These are phyloP conservation scores for Penicillium concentricum DNA, from an alignment of 2,329 filamentous ascomycete genomes.

Conservation along the genomic window DNA sequence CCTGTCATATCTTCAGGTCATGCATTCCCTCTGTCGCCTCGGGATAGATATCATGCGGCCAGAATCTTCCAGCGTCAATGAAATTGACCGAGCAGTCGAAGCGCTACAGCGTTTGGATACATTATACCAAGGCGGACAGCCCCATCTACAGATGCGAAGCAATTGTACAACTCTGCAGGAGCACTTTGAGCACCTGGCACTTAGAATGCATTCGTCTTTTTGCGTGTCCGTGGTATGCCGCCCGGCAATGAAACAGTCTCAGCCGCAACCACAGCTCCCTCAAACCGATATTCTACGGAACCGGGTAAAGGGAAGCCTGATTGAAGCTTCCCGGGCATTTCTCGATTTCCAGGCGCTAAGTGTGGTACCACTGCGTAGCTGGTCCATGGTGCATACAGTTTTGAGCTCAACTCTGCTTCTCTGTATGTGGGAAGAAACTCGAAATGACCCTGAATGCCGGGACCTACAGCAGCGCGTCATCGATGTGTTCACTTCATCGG, in stretches of 20 bases:
- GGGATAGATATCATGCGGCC: conserved; percentile 44
- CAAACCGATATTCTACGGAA: conserved; percentile 16
- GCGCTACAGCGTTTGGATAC: conserved; percentile 43
- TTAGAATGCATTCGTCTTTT: conserved; percentile 53
- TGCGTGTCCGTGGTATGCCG: conserved; percentile 56
- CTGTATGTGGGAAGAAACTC: conserved; percentile 35
- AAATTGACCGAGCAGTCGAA: conserved; percentile 25
- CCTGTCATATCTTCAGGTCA: conserved; percentile 28
- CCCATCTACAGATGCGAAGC: conserved; percentile 50
- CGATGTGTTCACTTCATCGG: conserved; percentile 28
- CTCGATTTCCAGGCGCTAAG: conserved; percentile 34
- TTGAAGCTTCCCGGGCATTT: conserved; percentile 31
- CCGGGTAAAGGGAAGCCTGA: conserved; percentile 27
- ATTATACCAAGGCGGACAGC: conserved; percentile 48
- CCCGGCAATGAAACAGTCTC: conserved; percentile 49
- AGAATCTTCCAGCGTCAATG: conserved; percentile 31
- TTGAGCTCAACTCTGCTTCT: conserved; percentile 34
- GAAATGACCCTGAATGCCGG: conserved; percentile 30
- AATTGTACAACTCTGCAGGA: conserved; percentile 41
- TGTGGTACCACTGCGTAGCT: conserved; percentile 30
- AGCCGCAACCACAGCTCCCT: background rate
- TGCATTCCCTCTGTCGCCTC: conserved; percentile 29
- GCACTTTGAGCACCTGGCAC: conserved; percentile 55
- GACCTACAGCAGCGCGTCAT: conserved; percentile 32
- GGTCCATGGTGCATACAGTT: conserved; percentile 38